Conservation (phyloP, 768 basidiomycete species). For the Boletellus sp. region DNA sequence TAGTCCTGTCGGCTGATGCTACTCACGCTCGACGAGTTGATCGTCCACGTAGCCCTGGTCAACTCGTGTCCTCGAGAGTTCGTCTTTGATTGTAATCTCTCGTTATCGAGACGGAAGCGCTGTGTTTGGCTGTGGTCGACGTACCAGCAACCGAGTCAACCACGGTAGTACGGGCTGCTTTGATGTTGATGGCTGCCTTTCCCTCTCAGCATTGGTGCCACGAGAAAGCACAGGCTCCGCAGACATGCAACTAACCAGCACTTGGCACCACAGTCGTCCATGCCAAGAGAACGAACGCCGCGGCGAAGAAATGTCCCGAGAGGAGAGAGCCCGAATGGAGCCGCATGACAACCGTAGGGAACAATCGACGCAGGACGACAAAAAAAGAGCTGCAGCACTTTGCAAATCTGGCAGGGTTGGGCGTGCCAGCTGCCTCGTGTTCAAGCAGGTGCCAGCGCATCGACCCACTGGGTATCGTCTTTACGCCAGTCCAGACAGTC, state of each 20-base stretch:
- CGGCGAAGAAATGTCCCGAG: neutral
- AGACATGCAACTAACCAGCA: conserved; percentile 7
- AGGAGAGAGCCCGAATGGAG: neutral
- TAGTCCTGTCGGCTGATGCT: neutral
- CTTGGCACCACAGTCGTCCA: conserved; percentile 8
- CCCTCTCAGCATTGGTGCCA: neutral
- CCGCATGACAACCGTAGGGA: conserved; percentile 4
- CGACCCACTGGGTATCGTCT: no score
- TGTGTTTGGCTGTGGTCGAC: neutral
- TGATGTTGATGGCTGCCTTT: neutral
- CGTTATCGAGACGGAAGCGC: neutral
- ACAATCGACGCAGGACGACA: neutral
- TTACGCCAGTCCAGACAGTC: no score
- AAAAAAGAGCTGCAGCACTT: neutral
- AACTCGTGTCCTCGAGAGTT: neutral
- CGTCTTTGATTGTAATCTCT: neutral
- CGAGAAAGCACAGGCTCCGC: neutral
- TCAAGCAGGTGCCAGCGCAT: no score
- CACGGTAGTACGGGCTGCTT: neutral
- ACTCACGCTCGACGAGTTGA: neutral
- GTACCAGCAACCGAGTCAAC: neutral
- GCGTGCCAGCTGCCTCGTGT: no score
- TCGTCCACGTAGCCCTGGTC: neutral
- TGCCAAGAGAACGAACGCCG: neutral
- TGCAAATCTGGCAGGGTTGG: neutral